Base-by-base conservation (phyloP, 2,329 filamentous ascomycete genomes). In the Emergomyces pasteurianus region DNA sequence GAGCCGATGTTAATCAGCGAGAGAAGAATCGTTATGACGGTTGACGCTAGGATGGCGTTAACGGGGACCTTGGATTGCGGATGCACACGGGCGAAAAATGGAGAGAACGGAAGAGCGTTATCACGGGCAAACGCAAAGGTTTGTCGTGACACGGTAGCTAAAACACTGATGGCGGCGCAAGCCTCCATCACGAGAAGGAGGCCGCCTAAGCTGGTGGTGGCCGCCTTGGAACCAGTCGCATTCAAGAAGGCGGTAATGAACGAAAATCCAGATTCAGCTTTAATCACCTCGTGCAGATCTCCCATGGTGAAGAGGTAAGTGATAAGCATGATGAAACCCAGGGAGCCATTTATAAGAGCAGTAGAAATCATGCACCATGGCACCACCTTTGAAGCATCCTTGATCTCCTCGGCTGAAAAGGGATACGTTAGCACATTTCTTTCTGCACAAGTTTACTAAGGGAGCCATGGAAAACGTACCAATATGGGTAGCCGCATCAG, bases 71-170 rank as follows among this genome's bases (percentile, higher is more conserved):
- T 65, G 40, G 59, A 64, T 7, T 42, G 47, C 16, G 65, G 64
- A 31, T 62, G 62, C 69, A 66, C 58, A 69, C 67, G 28, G 67
- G 78, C 71, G 62, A 85, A 65, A 69, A 74, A 75, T 1, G 61
- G 43, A 12, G 74, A 72, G 66, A 80, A 83, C 0, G 83, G 83
- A 0, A 79, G 79, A 0, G 82, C 82, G 28, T 77, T 71, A 66
- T 85, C 81, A 23, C 83, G 77, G 0, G 82, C 80, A 65, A 76
- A 76, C 18, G 73, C 71, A 65, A 70, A 74, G 16, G 70, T 60
- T 55, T 70, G 66, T 12, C 74, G 71, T 55, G 69, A 72, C 10
- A 68, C 65, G 3, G 74, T 71, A 2, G 72, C 72, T 3, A 74
- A 62, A 63, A 72, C 69, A 42, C 70, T 71, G 21, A 74, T 68